These are phyloP conservation scores for Carex sylvatica DNA, from an alignment of 202 grass and related monocot species.

Conservation along the genomic window DNA sequence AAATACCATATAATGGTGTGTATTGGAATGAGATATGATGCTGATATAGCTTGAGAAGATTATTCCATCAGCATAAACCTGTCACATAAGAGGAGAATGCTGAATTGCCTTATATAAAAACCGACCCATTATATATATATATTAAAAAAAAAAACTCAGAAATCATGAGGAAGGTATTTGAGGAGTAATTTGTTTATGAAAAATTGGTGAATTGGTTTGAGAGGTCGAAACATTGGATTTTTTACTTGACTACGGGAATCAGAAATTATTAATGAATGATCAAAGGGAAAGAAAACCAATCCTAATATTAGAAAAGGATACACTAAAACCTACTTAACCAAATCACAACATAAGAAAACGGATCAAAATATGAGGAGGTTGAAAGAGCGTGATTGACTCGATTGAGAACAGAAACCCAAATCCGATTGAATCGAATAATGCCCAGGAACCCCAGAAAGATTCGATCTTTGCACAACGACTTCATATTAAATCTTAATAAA, in stretches of 20 bases:
- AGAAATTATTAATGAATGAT: neutral
- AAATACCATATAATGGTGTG: constrained; percentile 7
- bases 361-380: neutral
- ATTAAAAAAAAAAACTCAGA: neutral
- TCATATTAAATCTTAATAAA: neutral
- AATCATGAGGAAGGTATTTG: neutral
- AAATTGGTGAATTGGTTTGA: neutral
- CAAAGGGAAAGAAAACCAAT: neutral
- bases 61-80: constrained; percentile 13
- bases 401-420: constrained; percentile 16
- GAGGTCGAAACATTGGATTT: neutral
- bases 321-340: neutral
- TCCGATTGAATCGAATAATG: neutral
- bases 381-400: neutral
- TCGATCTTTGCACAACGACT: neutral
- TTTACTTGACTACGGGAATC: neutral
- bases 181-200: neutral
- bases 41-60: constrained; percentile 4
- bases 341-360: constrained; percentile 4
- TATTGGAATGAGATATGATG: constrained; percentile 16
- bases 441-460: neutral
- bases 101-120: constrained; percentile 19
- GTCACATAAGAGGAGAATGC: constrained; percentile 10
- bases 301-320: neutral
- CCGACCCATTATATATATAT: neutral